Percentiles rank a stretch among this genome's conserved stretches.
Conservation (phyloP, 352 stramenopile genomes). For the Phytophthora syringae region DNA sequence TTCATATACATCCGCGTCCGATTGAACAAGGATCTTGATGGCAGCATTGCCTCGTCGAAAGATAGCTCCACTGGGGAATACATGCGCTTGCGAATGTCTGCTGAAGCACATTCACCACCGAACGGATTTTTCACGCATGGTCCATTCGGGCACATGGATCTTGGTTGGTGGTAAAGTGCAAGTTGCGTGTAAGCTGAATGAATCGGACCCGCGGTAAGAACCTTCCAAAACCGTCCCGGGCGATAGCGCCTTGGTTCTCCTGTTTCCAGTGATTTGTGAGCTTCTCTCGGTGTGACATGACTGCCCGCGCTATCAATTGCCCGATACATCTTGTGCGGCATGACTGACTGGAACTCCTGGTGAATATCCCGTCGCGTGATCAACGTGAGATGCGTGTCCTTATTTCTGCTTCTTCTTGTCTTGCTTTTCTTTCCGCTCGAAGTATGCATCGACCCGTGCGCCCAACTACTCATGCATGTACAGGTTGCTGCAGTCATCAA, state of each 20-base stretch:
- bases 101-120: constrained; percentile 2
- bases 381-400: background rate
- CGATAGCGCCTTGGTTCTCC: constrained; percentile 3
- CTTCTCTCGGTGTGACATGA: constrained; percentile 10
- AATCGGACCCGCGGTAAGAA: constrained; percentile 12
- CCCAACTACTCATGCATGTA: constrained; percentile 19
- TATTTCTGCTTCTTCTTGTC: background rate
- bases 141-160: constrained; percentile 4
- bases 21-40: constrained; percentile 6
- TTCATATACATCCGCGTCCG: background rate
- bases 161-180: constrained; percentile 22
- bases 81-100: background rate
- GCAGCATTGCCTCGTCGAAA: constrained; percentile 20
- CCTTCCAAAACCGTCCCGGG: constrained; percentile 8
- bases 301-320: background rate
- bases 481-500: constrained; percentile 18
- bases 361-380: constrained; percentile 2
- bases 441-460: constrained; percentile 6
- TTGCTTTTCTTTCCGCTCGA: background rate
- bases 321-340: constrained; percentile 9
- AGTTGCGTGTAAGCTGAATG: constrained; percentile 6
- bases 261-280: background rate
- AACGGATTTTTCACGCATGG: constrained; percentile 6
- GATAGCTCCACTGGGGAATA: background rate
- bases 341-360: constrained; percentile 5